Evolutionary conservation across 305 asterid species (phyloP).

Genomic region (Vinca major): DNA sequence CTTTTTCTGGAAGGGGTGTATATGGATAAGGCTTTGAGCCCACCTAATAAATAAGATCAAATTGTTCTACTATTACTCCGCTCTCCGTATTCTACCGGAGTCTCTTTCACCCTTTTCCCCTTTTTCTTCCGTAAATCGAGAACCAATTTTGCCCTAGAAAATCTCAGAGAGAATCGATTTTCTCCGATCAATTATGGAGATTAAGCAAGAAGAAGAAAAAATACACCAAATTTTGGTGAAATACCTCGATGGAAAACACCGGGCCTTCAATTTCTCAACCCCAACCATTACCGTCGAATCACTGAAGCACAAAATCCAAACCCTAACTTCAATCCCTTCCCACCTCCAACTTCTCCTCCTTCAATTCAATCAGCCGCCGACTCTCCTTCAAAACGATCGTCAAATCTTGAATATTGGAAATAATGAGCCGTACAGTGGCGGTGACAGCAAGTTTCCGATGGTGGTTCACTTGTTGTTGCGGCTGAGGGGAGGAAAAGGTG

Average conservation of each 20-base stretch:
- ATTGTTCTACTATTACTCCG: too few relatives aligned
- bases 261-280: constrained; percentile 43
- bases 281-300: constrained; percentile 37
- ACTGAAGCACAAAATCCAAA: constrained; percentile 51
- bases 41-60: neutral
- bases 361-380: constrained; percentile 9
- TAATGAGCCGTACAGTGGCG: neutral
- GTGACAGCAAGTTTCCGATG: constrained; percentile 23
- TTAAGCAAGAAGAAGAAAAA: constrained; percentile 15
- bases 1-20: too few relatives aligned
- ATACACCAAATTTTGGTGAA: constrained; percentile 63
- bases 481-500: constrained; percentile 94
- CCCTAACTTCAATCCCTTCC: constrained; percentile 56
- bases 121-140: neutral
- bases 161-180: neutral
- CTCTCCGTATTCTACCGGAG: too few relatives aligned
- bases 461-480: constrained; percentile 43
- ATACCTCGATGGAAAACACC: constrained; percentile 67
- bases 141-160: constrained; percentile 1
- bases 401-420: constrained; percentile 27
- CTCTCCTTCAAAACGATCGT: constrained; percentile 35
- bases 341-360: constrained; percentile 50
- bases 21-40: neutral
- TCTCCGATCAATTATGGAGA: constrained; percentile 27
- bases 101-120: neutral